Evolutionary conservation across 2,329 filamentous ascomycete genomes (phyloP), one percentile per base, ranked within the genome.

Genomic region (Sclerotinia subarctica): DNA sequence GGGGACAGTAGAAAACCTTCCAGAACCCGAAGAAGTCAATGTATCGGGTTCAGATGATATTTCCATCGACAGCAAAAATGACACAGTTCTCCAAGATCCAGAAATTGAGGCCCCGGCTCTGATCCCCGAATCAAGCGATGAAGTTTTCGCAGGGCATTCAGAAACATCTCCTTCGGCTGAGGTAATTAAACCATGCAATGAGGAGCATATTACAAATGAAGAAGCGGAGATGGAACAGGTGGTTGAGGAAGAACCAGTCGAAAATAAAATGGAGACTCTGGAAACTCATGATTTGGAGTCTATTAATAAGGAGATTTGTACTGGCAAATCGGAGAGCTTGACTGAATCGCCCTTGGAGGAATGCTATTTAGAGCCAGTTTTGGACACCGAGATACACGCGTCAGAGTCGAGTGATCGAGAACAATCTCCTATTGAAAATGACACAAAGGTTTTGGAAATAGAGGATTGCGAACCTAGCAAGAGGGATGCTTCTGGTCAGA

Each of bases 21-120:
- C 0, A 11, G 29, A 54, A 19, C 19, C 26, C 21, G 29, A 54
- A 24, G 8, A 35, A 5, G 4, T 11, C 19, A 13, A n/a, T 0
- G 4, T n/a, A 21, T 11, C 26, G 3, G 11, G 0, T 8, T 17
- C 5, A 7, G 21, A 21, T 10, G 52, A 56, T n/a, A 0, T 1
- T 1, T 2, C 53, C 6, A 21, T 38, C 1, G 32, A 38, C 35
- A 38, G 3, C 10, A 11, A 47, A 32, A 42, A 32, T 21, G 7
- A 2, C 1, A 4, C 19, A 7, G 2, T 24, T 21, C 1, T 5
- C n/a, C 2, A 13, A 60, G 26, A 24, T 10, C 21, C 10, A n/a
- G 6, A n/a, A n/a, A n/a, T n/a, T 8, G 32, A 56, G 32, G 13
- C 11, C 5, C 11, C 32, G 1, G 8, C 3, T 49, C 11, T 24